phyloP scores from a whole-genome alignment of 306 rosid genomes.

The Lablab purpureus region DNA sequence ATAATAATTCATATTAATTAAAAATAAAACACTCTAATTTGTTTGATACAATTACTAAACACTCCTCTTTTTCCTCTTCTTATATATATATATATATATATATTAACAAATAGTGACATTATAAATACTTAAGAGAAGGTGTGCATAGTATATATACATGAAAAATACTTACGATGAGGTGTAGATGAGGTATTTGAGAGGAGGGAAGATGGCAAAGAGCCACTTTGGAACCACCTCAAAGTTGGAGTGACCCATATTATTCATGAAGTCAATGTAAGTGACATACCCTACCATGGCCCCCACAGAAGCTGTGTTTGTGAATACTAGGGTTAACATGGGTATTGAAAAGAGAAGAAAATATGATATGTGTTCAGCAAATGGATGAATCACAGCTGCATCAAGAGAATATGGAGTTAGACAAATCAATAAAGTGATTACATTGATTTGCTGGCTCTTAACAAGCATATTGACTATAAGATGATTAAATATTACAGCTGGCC shows the following conservation, averaged over 20 bases:
- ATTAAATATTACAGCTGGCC: background rate
- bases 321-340: slow-evolving; percentile 46
- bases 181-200: slow-evolving; percentile 69
- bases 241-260: slow-evolving; percentile 80
- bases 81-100: background rate
- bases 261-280: slow-evolving; percentile 68
- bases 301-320: slow-evolving; percentile 53
- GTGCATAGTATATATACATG: background rate
- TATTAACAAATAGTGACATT: background rate
- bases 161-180: slow-evolving; percentile 70
- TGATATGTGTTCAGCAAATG: slow-evolving; percentile 67
- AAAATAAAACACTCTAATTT: background rate
- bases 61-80: background rate
- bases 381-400: slow-evolving; percentile 68
- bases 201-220: slow-evolving; percentile 55
- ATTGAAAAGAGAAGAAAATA: slow-evolving; percentile 64
- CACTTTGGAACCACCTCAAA: slow-evolving; percentile 62
- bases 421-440: background rate
- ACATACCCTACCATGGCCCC: slow-evolving; percentile 41
- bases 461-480: background rate
- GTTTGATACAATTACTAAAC: background rate
- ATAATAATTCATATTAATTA: background rate
- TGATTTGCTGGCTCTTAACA: background rate
- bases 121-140: background rate
- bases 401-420: background rate